Conservation (phyloP, 345 rosid genomes). For the Eucalyptus erythrocorys region DNA sequence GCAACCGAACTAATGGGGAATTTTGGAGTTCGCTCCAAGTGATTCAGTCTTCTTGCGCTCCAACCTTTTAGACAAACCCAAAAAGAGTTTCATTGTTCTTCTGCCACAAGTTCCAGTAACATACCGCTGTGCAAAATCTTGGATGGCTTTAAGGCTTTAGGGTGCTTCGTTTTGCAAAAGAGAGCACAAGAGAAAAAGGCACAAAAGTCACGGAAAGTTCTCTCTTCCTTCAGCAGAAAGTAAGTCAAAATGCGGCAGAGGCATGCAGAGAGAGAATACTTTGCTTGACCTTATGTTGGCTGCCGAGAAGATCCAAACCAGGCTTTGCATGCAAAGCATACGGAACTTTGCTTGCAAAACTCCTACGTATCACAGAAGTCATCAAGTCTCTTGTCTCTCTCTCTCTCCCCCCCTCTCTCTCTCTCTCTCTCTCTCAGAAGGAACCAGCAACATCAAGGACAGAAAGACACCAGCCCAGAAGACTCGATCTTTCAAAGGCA, state of each 20-base stretch:
- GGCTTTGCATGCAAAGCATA: constrained; percentile 28
- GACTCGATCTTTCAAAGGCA: constrained; percentile 4
- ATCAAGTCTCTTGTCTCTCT: not conserved
- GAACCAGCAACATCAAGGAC: constrained; percentile 1
- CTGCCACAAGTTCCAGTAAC: not conserved
- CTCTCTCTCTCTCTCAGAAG: not conserved
- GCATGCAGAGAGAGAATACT: constrained; percentile 6
- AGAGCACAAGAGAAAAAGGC: not conserved
- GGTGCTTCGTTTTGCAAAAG: not conserved
- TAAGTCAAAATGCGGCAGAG: not conserved
- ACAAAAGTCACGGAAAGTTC: not conserved
- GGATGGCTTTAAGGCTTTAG: not conserved
- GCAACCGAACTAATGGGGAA: not conserved
- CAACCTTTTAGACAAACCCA: not conserved
- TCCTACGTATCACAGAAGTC: not conserved
- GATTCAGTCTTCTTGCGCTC: not conserved
- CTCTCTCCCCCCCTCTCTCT: no score
- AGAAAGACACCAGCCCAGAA: constrained; percentile 10
- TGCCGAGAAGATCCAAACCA: not conserved
- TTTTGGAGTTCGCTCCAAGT: not conserved
- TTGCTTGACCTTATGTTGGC: constrained; percentile 6
- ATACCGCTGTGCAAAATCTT: not conserved
- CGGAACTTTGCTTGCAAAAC: constrained; percentile 9
- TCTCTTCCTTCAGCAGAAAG: not conserved
- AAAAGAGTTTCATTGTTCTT: not conserved